Conservation (phyloP, 202 grass and related monocot species). For the Schoenoplectus tabernaemontani region DNA sequence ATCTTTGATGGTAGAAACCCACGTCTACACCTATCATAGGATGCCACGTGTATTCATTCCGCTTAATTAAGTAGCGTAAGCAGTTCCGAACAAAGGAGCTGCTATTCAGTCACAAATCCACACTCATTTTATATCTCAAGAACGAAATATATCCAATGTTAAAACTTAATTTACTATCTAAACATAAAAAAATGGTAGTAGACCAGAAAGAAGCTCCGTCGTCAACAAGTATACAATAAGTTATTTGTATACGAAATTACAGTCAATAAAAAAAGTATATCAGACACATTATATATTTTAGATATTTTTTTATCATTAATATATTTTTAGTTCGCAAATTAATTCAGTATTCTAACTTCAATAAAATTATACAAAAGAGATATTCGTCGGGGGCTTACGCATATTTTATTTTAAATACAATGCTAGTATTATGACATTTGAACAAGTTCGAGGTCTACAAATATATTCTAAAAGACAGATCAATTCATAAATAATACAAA, state of each 20-base stretch:
- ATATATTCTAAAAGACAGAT: background rate
- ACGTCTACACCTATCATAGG: background rate
- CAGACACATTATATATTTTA: no score
- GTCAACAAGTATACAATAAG: no score
- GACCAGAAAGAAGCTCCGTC: no score
- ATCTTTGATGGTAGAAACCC: background rate
- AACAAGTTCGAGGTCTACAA: background rate
- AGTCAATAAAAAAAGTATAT: background rate
- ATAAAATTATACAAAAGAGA: no score
- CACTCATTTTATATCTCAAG: background rate
- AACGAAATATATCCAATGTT: background rate
- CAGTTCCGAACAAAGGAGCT: background rate
- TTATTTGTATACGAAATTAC: background rate
- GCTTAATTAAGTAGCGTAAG: background rate
- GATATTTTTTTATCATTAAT: background rate
- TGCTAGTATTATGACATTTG: background rate
- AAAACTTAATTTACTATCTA: no score
- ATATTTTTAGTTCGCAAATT: background rate
- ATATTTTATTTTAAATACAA: background rate
- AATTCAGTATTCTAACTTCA: background rate
- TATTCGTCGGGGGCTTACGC: background rate
- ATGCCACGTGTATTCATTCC: background rate
- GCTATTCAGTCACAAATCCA: background rate
- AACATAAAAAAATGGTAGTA: no score
- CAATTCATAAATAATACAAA: background rate